Conservation (phyloP, 306 rosid species). For the Ceratonia siliqua region DNA sequence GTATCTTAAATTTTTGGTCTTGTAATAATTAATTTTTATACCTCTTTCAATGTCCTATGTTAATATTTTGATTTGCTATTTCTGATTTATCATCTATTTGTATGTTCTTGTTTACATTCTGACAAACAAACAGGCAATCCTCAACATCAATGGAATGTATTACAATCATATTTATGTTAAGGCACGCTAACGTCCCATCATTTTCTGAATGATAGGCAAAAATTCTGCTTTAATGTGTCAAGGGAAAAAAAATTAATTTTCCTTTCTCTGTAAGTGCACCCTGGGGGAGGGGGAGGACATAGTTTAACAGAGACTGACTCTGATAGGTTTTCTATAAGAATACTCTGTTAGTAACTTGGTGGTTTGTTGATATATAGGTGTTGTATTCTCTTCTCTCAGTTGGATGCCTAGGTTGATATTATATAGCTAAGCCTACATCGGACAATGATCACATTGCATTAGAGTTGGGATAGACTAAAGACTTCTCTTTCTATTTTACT, state of each 20-base stretch:
- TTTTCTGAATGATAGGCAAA: background rate
- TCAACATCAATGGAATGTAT: background rate
- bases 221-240: background rate
- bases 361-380: background rate
- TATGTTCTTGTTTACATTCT: background rate
- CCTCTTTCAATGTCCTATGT: background rate
- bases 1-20: background rate
- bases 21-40: background rate
- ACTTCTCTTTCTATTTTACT: background rate
- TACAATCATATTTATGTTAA: background rate
- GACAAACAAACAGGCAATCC: background rate
- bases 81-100: background rate
- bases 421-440: background rate
- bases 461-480: background rate
- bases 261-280: background rate
- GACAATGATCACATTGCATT: background rate
- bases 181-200: background rate
- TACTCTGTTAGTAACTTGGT: background rate
- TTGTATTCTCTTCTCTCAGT: background rate
- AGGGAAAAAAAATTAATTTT: background rate
- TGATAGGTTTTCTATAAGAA: background rate
- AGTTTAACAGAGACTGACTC: background rate
- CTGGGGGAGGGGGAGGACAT: background rate
- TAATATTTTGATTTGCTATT: background rate
- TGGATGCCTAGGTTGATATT: slow-evolving; percentile 20